phyloP scores from a whole-genome alignment of 441 rosid genomes.

The Corymbia calophylla region DNA sequence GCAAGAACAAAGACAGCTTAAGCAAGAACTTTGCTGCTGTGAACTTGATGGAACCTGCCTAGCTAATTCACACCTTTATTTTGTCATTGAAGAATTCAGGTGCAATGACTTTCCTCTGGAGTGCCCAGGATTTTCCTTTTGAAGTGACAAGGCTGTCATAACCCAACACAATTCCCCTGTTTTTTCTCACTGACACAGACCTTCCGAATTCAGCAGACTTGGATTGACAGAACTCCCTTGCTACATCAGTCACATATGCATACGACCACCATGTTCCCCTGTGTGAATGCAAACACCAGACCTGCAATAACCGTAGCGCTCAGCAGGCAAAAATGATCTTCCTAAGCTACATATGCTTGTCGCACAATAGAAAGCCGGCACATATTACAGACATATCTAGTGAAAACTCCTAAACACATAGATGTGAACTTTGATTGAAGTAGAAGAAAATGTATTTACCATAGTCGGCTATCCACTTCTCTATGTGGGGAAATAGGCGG shows the following conservation, averaged over 20 bases:
- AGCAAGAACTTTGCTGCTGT: background rate
- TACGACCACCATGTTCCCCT: background rate
- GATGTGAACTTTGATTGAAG: background rate
- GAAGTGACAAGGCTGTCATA: background rate
- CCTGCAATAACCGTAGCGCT: background rate
- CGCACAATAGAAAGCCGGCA: background rate
- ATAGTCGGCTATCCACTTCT: background rate
- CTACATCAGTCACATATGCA: background rate
- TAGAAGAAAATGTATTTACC: background rate
- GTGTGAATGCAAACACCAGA: background rate
- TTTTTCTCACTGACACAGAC: background rate
- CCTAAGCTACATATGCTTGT: background rate
- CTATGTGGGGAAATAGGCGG: background rate
- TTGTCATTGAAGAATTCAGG: background rate
- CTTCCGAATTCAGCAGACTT: slow-evolving; percentile 1
- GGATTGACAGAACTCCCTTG: background rate
- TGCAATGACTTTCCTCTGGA: background rate
- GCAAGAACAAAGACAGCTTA: background rate
- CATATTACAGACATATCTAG: background rate
- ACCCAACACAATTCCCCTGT: background rate
- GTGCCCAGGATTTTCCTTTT: background rate
- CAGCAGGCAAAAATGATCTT: background rate
- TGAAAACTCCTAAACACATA: background rate
- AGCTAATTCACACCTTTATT: background rate
- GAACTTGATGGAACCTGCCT: background rate